A percentile compares a stretch with the other conserved stretches of the same genome.
Conservation (phyloP, 2,329 filamentous ascomycete genomes). For the Verticillium dahliae region DNA sequence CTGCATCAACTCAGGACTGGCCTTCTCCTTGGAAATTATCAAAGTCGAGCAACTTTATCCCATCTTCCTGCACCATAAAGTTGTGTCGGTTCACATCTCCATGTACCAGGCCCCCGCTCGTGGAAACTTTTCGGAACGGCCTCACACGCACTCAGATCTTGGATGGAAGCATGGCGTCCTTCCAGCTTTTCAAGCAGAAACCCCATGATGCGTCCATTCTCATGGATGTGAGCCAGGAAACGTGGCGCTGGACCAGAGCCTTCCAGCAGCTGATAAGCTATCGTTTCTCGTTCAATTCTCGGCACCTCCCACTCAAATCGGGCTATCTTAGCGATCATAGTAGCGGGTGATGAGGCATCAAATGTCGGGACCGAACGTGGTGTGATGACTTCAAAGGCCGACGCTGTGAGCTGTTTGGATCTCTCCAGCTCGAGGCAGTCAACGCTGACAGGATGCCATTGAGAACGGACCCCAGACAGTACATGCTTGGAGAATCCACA, state of each 20-base stretch:
- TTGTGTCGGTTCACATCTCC: not conserved
- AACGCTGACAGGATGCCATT: too few species aligned
- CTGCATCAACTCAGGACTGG: too few species aligned
- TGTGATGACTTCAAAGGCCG: too few species aligned
- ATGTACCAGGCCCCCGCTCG: not conserved
- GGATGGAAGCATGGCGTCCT: slow-evolving; percentile 15
- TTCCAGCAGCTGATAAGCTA: slow-evolving; percentile 19
- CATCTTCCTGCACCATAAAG: not conserved
- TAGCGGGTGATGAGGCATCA: too few species aligned
- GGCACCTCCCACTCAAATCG: slow-evolving; percentile 25
- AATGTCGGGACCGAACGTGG: too few species aligned
- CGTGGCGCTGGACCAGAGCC: slow-evolving; percentile 19
- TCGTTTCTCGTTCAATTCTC: slow-evolving; percentile 22
- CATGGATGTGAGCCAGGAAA: slow-evolving; percentile 26
- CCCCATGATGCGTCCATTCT: slow-evolving; percentile 26
- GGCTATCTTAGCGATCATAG: slow-evolving; percentile 22
- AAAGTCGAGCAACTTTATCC: not conserved
- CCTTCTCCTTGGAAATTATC: not conserved
- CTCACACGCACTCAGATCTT: slow-evolving; percentile 20
- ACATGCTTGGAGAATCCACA: too few species aligned
- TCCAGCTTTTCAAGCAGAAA: slow-evolving; percentile 25
- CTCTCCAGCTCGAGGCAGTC: too few species aligned
- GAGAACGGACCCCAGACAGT: too few species aligned
- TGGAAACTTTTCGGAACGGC: slow-evolving; percentile 15
- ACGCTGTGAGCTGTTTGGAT: too few species aligned